Conservation (phyloP, 352 stramenopile species). For the Globisporangium camurandrum region DNA sequence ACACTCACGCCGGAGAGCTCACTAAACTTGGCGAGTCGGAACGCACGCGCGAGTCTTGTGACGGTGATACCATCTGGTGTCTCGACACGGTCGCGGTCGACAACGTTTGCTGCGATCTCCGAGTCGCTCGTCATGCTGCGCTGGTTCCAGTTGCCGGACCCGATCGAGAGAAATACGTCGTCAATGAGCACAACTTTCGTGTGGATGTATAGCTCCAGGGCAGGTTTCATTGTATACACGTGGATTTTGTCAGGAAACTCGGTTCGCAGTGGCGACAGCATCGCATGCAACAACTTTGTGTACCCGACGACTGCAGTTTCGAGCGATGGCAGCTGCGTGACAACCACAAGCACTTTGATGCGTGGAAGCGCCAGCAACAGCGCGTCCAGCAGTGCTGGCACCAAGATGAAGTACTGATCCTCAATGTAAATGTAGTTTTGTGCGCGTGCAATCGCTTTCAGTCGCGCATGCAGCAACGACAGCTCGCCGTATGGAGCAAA, state of each 20-base stretch:
- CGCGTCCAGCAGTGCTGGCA: slow-evolving; percentile 42
- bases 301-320: slow-evolving; percentile 26
- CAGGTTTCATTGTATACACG: slow-evolving; percentile 41
- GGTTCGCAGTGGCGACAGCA: slow-evolving; percentile 56
- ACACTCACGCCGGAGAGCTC: slow-evolving; percentile 26
- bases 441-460: slow-evolving; percentile 50
- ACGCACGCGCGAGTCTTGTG: slow-evolving; percentile 26
- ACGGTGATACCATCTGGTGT: slow-evolving; percentile 23
- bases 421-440: slow-evolving; percentile 68
- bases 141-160: slow-evolving; percentile 90
- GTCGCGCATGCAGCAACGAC: slow-evolving; percentile 36
- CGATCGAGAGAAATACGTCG: slow-evolving; percentile 79
- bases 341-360: slow-evolving; percentile 39
- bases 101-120: slow-evolving; percentile 47
- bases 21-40: slow-evolving; percentile 43
- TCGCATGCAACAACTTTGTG: slow-evolving; percentile 40
- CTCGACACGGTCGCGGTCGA: slow-evolving; percentile 28
- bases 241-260: slow-evolving; percentile 47
- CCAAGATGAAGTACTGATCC: slow-evolving; percentile 64
- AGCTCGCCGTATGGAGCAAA: slow-evolving; percentile 33
- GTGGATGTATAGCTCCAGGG: slow-evolving; percentile 65
- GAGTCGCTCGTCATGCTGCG: slow-evolving; percentile 72
- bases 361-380: slow-evolving; percentile 33
- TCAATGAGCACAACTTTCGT: slow-evolving; percentile 76
- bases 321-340: slow-evolving; percentile 29